Evolutionary conservation across 441 rosid genomes (phyloP).

Genomic region (Omphalea diandra): DNA sequence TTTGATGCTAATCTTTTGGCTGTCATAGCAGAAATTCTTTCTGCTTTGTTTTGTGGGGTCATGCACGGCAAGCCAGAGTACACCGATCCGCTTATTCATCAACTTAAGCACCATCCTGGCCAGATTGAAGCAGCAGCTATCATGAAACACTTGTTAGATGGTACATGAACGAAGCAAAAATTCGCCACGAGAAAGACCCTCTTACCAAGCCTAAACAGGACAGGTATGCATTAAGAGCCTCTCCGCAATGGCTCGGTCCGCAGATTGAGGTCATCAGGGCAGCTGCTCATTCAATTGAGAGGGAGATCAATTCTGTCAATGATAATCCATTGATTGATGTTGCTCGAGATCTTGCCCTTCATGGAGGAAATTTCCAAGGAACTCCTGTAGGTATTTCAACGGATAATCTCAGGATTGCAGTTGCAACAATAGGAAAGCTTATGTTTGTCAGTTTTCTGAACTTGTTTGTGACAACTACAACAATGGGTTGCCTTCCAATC

Average conservation of each 20-base stretch:
- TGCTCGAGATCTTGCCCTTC: constrained; percentile 36
- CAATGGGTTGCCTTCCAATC: constrained; percentile 42
- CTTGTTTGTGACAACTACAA: constrained; percentile 43
- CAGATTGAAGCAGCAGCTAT: constrained; percentile 43
- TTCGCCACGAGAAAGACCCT: constrained; percentile 45
- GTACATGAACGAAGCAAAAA: constrained; percentile 49
- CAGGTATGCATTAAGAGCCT: constrained; percentile 49
- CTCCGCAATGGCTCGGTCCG: constrained; percentile 62
- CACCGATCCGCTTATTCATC: constrained; percentile 36
- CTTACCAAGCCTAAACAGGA: constrained; percentile 54
- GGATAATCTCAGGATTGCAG: constrained; percentile 42
- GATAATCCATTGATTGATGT: constrained; percentile 38
- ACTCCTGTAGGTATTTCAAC: constrained; percentile 44
- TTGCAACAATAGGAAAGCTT: constrained; percentile 43
- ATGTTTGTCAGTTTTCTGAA: constrained; percentile 48
- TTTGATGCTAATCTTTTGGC: constrained; percentile 52
- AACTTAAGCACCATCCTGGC: constrained; percentile 46
- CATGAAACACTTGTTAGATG: constrained; percentile 38
- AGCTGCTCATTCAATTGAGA: constrained; percentile 49
- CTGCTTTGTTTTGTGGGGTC: constrained; percentile 56
- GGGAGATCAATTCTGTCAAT: constrained; percentile 45
- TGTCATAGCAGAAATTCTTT: constrained; percentile 46
- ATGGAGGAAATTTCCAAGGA: constrained; percentile 52
- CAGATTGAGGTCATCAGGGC: constrained; percentile 53
- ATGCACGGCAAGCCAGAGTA: constrained; percentile 57